A percentile compares a stretch with the other conserved stretches of the same genome.
These are phyloP conservation scores for Acer saccharum DNA, from an alignment of 345 rosid genomes.

Conservation along the genomic window DNA sequence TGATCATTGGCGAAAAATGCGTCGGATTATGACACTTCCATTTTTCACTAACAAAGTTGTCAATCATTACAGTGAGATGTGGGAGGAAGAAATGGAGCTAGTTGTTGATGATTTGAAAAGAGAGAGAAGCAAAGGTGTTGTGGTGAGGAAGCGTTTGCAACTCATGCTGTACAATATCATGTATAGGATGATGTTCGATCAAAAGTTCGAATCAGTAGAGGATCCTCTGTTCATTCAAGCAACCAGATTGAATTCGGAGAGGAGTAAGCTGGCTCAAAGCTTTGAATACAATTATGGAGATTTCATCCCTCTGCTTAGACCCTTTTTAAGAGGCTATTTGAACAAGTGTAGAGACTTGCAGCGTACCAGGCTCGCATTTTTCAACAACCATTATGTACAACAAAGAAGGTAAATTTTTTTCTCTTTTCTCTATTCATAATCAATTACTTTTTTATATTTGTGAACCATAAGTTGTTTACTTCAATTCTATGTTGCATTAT, in stretches of 20 bases:
- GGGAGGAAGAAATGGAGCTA: slow-evolving; percentile 63
- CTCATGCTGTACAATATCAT: slow-evolving; percentile 66
- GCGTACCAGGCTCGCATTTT: slow-evolving; percentile 53
- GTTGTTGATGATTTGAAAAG: slow-evolving; percentile 46
- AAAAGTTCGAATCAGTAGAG: slow-evolving; percentile 42
- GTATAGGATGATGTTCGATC: slow-evolving; percentile 72
- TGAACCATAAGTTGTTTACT: no score
- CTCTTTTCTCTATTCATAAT: background rate
- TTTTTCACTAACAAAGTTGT: slow-evolving; percentile 72
- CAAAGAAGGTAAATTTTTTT: slow-evolving; percentile 39
- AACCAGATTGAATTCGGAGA: slow-evolving; percentile 56
- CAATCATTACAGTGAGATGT: slow-evolving; percentile 44
- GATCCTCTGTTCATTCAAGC: slow-evolving; percentile 58
- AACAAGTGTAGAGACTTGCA: slow-evolving; percentile 65
- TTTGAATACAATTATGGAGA: slow-evolving; percentile 72
- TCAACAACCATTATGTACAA: slow-evolving; percentile 49
- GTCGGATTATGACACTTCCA: slow-evolving; percentile 65
- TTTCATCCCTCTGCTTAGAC: slow-evolving; percentile 61
- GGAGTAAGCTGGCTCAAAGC: slow-evolving; percentile 63
- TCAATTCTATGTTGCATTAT: no score
- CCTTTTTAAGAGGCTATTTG: slow-evolving; percentile 62
- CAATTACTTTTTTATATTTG: no score
- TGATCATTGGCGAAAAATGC: slow-evolving; percentile 69
- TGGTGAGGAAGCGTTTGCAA: slow-evolving; percentile 53
- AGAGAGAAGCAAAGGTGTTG: slow-evolving; percentile 37